Conservation (phyloP, 371 early-diverging fungal species). For the Mucor circinelloides region DNA sequence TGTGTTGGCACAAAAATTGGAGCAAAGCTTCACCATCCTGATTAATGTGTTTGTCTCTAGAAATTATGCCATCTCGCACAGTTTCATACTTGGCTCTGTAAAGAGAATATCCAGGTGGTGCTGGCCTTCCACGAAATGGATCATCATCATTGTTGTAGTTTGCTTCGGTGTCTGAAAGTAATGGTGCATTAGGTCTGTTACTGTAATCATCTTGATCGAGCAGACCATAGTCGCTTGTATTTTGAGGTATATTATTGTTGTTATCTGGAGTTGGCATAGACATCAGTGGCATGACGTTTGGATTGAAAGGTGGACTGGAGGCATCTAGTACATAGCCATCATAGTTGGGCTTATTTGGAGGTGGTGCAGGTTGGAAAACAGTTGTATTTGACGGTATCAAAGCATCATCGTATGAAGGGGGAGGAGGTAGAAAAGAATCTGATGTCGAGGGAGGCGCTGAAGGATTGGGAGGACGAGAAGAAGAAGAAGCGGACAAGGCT, state of each 20-base stretch:
- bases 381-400: slow-evolving; percentile 7
- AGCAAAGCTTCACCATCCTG: slow-evolving; percentile 47
- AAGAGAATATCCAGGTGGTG: slow-evolving; percentile 45
- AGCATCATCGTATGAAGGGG: slow-evolving; percentile 37
- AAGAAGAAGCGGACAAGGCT: slow-evolving; percentile 2
- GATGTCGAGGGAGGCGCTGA: slow-evolving; percentile 16
- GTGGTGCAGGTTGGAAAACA: not conserved
- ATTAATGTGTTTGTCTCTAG: slow-evolving; percentile 47
- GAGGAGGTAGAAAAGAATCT: slow-evolving; percentile 1
- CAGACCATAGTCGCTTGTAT: slow-evolving; percentile 11
- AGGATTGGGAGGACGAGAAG: not conserved
- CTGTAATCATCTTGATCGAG: not conserved
- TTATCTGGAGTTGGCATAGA: not conserved
- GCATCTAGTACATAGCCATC: slow-evolving; percentile 21
- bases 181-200: not conserved
- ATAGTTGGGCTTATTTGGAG: slow-evolving; percentile 14
- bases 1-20: slow-evolving; percentile 46
- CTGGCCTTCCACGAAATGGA: slow-evolving; percentile 32
- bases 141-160: slow-evolving; percentile 8
- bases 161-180: not conserved
- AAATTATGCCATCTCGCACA: slow-evolving; percentile 25
- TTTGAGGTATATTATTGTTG: not conserved
- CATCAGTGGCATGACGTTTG: not conserved
- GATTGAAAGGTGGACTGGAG: slow-evolving; percentile 8
- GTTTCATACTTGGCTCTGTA: slow-evolving; percentile 35